Conservation (phyloP, 495 filamentous ascomycete genomes). For the Terfezia claveryi region DNA sequence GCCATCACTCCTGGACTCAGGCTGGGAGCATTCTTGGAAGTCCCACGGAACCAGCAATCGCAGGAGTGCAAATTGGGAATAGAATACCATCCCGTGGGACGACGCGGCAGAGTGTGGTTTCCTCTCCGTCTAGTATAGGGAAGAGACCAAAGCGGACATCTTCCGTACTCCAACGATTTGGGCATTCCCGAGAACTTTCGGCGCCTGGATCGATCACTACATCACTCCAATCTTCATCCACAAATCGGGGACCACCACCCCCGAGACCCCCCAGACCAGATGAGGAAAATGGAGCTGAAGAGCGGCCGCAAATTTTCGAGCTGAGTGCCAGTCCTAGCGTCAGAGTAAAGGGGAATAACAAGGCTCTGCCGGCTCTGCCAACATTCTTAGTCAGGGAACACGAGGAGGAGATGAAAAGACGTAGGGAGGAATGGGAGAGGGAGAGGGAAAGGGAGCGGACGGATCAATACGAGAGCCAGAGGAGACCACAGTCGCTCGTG, state of each 20-base stretch:
- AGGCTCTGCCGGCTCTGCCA: background rate
- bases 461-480: background rate
- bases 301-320: background rate
- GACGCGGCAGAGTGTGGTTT: background rate
- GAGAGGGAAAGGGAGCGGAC: background rate
- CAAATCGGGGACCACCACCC: background rate
- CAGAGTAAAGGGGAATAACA: background rate
- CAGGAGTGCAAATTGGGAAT: background rate
- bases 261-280: background rate
- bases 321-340: background rate
- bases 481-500: background rate
- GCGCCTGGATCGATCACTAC: background rate
- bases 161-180: background rate
- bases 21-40: background rate
- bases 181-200: background rate
- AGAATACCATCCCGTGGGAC: background rate
- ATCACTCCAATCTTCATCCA: background rate
- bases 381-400: background rate
- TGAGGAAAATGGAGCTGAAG: background rate
- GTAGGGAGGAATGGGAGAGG: background rate
- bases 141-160: background rate
- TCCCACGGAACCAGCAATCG: background rate
- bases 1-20: background rate
- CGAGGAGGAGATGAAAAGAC: background rate
- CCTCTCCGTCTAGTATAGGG: background rate